Percentiles rank a stretch among this genome's conserved stretches.
phyloP scores from a whole-genome alignment of 495 filamentous ascomycete species.

The Amniculicola lignicola region DNA sequence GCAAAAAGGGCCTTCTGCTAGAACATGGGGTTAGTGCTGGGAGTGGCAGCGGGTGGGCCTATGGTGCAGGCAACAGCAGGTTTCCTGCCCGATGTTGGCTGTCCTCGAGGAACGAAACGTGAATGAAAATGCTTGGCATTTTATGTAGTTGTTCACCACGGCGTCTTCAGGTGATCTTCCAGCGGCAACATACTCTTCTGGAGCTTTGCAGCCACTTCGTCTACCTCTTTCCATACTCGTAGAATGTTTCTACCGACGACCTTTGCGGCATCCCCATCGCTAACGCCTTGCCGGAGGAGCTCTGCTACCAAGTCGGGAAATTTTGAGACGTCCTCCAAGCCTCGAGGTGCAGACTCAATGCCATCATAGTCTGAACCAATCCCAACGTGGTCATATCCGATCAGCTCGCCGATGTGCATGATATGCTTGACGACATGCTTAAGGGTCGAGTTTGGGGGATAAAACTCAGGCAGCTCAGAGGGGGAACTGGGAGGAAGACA shows the following conservation, averaged over 20 bases:
- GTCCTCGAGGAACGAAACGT: too few relatives aligned
- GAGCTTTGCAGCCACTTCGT: constrained; percentile 41
- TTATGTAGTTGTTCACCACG: too few relatives aligned
- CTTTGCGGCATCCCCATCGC: constrained; percentile 42
- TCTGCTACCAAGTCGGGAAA: constrained; percentile 78
- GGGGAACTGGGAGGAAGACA: constrained; percentile 52
- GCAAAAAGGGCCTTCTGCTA: too few relatives aligned
- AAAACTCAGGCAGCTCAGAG: constrained; percentile 38
- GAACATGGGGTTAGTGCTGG: too few relatives aligned
- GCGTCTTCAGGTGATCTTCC: constrained; percentile 37
- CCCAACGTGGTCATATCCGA: constrained; percentile 73
- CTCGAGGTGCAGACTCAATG: constrained; percentile 51
- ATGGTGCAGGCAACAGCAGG: too few relatives aligned
- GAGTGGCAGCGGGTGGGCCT: too few relatives aligned
- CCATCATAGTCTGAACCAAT: constrained; percentile 76
- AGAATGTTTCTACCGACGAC: constrained; percentile 44
- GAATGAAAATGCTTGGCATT: too few relatives aligned
- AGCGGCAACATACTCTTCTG: constrained; percentile 36
- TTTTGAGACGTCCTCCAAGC: constrained; percentile 75
- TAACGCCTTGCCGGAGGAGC: constrained; percentile 43
- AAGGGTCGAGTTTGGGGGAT: constrained; percentile 68
- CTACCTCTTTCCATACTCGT: constrained; percentile 46
- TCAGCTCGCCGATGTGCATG: constrained; percentile 62
- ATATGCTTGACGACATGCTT: constrained; percentile 74
- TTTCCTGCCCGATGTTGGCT: too few relatives aligned